phyloP scores from a whole-genome alignment of 306 rosid genomes.

The Oxytropis ochrocephala region DNA sequence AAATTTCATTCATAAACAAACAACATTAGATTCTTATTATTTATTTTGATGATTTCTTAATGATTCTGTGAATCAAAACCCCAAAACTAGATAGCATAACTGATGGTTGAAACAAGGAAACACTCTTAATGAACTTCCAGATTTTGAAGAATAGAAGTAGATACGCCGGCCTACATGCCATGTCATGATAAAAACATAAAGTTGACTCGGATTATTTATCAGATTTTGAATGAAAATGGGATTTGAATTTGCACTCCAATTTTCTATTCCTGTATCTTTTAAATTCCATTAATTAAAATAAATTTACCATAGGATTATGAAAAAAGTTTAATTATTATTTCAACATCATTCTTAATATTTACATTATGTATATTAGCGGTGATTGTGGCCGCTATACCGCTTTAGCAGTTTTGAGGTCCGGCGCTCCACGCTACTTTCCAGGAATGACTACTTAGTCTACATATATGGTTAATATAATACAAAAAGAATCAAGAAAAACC shows the following conservation, averaged over 20 bases:
- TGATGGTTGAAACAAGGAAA: slow-evolving; percentile 15
- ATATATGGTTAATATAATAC: background rate
- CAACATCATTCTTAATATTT: background rate
- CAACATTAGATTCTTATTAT: slow-evolving; percentile 20
- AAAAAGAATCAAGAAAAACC: background rate
- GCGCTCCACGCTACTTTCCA: too few species aligned
- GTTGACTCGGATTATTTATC: background rate
- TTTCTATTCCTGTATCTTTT: background rate
- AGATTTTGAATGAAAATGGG: background rate
- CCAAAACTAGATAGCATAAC: background rate
- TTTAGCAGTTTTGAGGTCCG: too few species aligned
- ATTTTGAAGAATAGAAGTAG: background rate
- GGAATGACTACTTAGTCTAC: too few species aligned
- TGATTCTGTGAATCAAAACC: background rate
- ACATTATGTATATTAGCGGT: too few species aligned
- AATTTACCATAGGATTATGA: background rate
- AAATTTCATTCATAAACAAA: slow-evolving; percentile 30
- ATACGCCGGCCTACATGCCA: background rate
- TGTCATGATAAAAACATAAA: background rate
- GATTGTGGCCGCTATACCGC: too few species aligned
- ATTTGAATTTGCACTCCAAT: background rate
- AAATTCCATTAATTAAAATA: background rate
- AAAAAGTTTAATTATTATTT: background rate
- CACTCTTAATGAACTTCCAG: background rate
- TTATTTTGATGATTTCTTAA: slow-evolving; percentile 1